A percentile compares a stretch with the other conserved stretches of the same genome.
phyloP scores from a whole-genome alignment of 768 basidiomycete species.

The Tephrocybe sp. region DNA sequence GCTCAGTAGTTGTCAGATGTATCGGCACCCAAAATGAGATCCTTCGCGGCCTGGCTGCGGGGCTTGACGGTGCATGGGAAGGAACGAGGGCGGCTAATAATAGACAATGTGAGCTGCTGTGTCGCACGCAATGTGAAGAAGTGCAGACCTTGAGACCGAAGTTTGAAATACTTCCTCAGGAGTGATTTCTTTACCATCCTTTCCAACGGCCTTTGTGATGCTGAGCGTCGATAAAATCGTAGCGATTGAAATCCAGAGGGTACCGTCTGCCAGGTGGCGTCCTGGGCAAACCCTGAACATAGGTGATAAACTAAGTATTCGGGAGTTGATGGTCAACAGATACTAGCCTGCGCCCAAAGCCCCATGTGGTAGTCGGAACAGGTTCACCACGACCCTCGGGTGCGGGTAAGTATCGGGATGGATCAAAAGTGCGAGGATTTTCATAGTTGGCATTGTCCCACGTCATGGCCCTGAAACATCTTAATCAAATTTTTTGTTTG shows the following conservation, averaged over 20 bases:
- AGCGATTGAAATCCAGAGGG: constrained; percentile 30
- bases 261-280: constrained; percentile 29
- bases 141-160: constrained; percentile 11
- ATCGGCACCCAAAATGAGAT: not conserved
- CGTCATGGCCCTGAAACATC: not conserved
- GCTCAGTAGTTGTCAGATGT: not conserved
- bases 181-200: constrained; percentile 30
- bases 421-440: not conserved
- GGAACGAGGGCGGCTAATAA: constrained; percentile 2
- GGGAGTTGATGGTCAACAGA: too few relatives aligned
- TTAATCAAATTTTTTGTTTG: not conserved
- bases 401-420: not conserved
- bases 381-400: not conserved
- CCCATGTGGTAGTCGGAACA: not conserved
- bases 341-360: not conserved
- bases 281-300: constrained; percentile 25
- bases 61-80: constrained; percentile 1
- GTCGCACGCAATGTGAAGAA: not conserved
- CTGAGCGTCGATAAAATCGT: constrained; percentile 28
- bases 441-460: constrained; percentile 2
- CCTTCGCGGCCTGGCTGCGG: not conserved
- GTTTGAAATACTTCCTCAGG: too few relatives aligned
- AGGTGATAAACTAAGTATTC: not conserved
- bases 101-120: not conserved
- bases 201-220: constrained; percentile 25